phyloP scores from a whole-genome alignment of 495 filamentous ascomycete genomes.

The Aspergillus nidulans region DNA sequence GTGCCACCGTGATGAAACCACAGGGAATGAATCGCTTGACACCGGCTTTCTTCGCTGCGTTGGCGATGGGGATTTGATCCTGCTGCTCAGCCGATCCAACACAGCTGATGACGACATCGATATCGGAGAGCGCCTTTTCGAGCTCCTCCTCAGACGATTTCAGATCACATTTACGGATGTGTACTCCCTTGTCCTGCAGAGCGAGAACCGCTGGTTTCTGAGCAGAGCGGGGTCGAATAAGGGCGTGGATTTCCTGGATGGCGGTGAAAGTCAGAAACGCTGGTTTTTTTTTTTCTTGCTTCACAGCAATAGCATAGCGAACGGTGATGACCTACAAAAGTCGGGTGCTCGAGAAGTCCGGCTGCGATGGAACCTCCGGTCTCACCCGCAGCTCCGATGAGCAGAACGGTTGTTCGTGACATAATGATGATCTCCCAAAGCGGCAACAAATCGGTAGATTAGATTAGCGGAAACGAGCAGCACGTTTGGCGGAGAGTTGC shows the following conservation, averaged over 20 bases:
- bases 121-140: slow-evolving; percentile 39
- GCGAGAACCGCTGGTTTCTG: slow-evolving; percentile 41
- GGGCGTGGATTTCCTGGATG: slow-evolving; percentile 44
- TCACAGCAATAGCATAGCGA: background rate
- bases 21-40: slow-evolving; percentile 58
- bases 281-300: too few species aligned
- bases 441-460: slow-evolving; percentile 3
- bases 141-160: slow-evolving; percentile 43
- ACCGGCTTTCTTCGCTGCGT: slow-evolving; percentile 51
- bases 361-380: slow-evolving; percentile 48
- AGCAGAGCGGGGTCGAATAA: slow-evolving; percentile 46
- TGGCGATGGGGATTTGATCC: slow-evolving; percentile 49
- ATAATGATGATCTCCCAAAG: slow-evolving; percentile 23
- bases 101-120: slow-evolving; percentile 52
- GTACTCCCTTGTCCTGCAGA: slow-evolving; percentile 43
- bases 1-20: slow-evolving; percentile 46
- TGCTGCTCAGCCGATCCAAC: slow-evolving; percentile 43
- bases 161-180: slow-evolving; percentile 45
- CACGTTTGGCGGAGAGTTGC: background rate
- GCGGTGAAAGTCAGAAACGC: background rate
- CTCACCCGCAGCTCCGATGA: slow-evolving; percentile 47
- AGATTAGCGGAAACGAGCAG: slow-evolving; percentile 4
- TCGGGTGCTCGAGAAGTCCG: slow-evolving; percentile 37
- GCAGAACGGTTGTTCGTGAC: slow-evolving; percentile 41
- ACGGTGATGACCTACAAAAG: slow-evolving; percentile 30